phyloP scores from a whole-genome alignment of 208 protist species.

The Acanthamoeba healyi region DNA sequence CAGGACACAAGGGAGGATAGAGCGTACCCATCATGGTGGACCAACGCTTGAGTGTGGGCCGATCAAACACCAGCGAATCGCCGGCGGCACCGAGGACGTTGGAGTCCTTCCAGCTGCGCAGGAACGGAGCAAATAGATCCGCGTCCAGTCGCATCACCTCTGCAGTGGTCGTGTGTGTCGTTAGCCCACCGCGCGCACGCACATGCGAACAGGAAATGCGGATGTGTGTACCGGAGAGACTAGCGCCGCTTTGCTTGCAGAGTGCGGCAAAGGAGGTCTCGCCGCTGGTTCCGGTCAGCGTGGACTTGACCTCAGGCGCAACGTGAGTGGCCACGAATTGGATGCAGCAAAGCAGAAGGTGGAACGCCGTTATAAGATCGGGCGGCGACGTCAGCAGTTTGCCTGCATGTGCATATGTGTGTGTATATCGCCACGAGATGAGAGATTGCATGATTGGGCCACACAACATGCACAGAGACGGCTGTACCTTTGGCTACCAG shows the following conservation, averaged over 20 bases:
- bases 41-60: constrained; percentile 39
- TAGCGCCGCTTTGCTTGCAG: constrained; percentile 32
- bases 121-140: constrained; percentile 7
- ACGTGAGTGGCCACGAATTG: neutral
- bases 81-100: neutral
- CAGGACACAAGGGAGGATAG: neutral
- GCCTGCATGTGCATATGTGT: neutral
- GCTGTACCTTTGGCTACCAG: constrained; percentile 44
- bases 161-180: neutral
- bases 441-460: too few species aligned
- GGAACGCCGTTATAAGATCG: constrained; percentile 39
- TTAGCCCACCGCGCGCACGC: too few species aligned
- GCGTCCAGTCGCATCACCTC: neutral
- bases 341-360: constrained; percentile 62
- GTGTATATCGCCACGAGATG: too few species aligned
- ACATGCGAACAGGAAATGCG: too few species aligned
- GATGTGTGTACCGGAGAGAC: neutral
- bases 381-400: constrained; percentile 52
- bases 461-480: too few species aligned
- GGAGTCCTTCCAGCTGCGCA: neutral
- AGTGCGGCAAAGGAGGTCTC: neutral
- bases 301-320: neutral
- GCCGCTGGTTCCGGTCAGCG: neutral
- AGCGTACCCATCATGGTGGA: neutral
- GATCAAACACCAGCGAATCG: neutral